Conservation (phyloP, 345 rosid species). For the Citrus inodora region DNA sequence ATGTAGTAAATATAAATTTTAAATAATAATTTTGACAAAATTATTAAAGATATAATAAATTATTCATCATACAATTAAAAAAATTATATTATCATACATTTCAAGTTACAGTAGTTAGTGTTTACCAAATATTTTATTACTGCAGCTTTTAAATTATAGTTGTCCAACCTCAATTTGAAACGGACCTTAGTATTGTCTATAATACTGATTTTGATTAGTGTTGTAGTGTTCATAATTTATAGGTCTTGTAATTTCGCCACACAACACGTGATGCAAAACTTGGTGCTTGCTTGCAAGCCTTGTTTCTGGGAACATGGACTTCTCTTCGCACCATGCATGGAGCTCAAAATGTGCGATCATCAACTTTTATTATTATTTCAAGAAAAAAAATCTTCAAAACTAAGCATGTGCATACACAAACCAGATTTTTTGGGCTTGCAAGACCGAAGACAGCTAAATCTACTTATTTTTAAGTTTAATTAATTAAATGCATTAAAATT, state of each 20-base stretch:
- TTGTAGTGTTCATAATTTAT: too few relatives aligned
- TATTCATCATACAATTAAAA: too few relatives aligned
- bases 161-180: accelerated
- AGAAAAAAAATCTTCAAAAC: conserved; percentile 1
- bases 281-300: not conserved
- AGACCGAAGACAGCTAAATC: conserved; percentile 11
- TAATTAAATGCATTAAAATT: not conserved
- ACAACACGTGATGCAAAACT: not conserved
- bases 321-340: not conserved
- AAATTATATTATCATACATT: too few relatives aligned
- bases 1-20: too few relatives aligned
- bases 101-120: accelerated
- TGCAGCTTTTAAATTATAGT: accelerated
- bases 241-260: too few relatives aligned
- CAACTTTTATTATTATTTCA: not conserved
- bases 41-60: too few relatives aligned
- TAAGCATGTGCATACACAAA: not conserved
- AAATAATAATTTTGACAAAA: too few relatives aligned
- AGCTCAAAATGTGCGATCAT: not conserved
- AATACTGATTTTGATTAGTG: too few relatives aligned
- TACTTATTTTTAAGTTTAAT: not conserved
- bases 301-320: not conserved
- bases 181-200: too few relatives aligned
- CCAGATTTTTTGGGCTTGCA: not conserved
- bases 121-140: accelerated